These are phyloP conservation scores for Boletus rubroflammeus DNA, from an alignment of 768 basidiomycete species.

Conservation along the genomic window DNA sequence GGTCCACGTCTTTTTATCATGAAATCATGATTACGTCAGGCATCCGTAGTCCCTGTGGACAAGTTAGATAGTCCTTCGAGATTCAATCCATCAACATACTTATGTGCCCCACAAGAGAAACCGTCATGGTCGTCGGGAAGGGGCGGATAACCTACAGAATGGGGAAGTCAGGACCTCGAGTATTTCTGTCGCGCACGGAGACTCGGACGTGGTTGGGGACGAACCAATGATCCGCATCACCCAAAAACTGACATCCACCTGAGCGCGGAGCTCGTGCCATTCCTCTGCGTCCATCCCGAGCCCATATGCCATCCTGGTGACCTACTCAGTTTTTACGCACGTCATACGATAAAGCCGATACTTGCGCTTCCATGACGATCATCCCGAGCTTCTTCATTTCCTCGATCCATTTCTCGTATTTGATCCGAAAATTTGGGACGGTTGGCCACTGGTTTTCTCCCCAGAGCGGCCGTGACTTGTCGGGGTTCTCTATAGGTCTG, in stretches of 20 bases:
- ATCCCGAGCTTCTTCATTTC: constrained; percentile 85
- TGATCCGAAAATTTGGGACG: constrained; percentile 52
- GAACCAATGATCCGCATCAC: constrained; percentile 79
- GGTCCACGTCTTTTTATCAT: background rate
- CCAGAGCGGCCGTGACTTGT: constrained; percentile 69
- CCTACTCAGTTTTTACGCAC: background rate
- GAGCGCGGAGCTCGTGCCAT: constrained; percentile 60
- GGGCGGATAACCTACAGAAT: constrained; percentile 72
- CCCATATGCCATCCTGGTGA: constrained; percentile 71
- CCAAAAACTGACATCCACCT: constrained; percentile 89
- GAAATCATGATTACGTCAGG: constrained; percentile 55
- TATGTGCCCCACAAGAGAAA: constrained; percentile 88
- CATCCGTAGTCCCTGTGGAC: constrained; percentile 80
- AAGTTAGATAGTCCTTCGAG: constrained; percentile 2
- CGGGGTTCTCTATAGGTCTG: constrained; percentile 63
- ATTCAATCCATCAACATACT: constrained; percentile 41
- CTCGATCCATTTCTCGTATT: constrained; percentile 70
- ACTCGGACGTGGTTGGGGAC: background rate
- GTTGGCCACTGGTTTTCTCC: constrained; percentile 88
- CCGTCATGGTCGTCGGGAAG: constrained; percentile 77
- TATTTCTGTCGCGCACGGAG: background rate
- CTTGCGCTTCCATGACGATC: constrained; percentile 83
- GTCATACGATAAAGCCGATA: constrained; percentile 1
- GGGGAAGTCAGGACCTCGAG: background rate
- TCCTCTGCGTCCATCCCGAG: constrained; percentile 70